Conservation (phyloP, 345 rosid genomes). For the Alliaria petiolata region DNA sequence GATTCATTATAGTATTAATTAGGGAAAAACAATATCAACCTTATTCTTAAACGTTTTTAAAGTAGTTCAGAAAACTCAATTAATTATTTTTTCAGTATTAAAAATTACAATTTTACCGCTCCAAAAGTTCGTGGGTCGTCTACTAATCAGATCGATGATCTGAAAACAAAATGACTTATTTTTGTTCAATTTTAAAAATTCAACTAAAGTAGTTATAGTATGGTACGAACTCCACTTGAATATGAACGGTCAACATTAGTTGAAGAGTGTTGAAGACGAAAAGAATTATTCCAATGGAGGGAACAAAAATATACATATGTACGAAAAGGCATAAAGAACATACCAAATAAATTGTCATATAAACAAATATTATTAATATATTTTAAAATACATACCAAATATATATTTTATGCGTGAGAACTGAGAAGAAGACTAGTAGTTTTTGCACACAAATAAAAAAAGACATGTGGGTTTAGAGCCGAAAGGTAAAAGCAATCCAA, state of each 20-base stretch:
- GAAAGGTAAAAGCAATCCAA: constrained; percentile 17
- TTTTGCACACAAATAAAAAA: neutral
- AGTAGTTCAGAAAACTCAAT: neutral
- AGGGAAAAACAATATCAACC: neutral
- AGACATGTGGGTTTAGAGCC: constrained; percentile 19
- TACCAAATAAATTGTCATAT: neutral
- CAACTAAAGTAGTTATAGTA: neutral
- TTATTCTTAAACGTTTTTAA: neutral
- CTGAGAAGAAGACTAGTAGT: constrained; percentile 14
- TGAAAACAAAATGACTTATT: neutral
- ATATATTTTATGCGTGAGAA: neutral
- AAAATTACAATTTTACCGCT: neutral
- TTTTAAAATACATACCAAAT: neutral
- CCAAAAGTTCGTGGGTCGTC: neutral
- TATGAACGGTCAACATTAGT: constrained; percentile 14
- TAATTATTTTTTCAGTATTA: neutral
- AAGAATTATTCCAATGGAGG: constrained; percentile 17
- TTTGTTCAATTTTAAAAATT: neutral
- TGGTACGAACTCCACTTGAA: constrained; percentile 8
- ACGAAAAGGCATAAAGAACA: constrained; percentile 16
- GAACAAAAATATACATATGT: constrained; percentile 2
- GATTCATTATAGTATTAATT: neutral
- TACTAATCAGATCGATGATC: neutral
- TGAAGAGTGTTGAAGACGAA: constrained; percentile 21
- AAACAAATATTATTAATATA: neutral